Evolutionary conservation across 2,329 filamentous ascomycete genomes (phyloP).

Genomic region (Monosporascus cannonballus): DNA sequence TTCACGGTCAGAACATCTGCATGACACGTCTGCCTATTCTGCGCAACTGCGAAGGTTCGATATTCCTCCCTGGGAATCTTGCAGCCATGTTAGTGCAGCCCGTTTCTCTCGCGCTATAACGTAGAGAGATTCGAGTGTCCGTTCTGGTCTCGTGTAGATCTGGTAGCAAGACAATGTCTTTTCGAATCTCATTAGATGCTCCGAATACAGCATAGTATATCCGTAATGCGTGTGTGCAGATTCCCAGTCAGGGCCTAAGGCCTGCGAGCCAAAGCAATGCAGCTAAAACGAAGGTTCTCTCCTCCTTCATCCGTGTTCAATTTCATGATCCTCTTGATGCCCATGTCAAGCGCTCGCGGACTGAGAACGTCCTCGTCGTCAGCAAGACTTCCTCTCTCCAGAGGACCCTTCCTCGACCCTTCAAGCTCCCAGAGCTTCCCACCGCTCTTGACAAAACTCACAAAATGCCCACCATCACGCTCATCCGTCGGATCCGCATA

Average conservation of each 20-base stretch:
- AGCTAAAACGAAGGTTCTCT: slow-evolving; percentile 31
- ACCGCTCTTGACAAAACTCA: slow-evolving; percentile 70
- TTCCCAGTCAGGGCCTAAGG: slow-evolving; percentile 2
- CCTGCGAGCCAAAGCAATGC: slow-evolving; percentile 29
- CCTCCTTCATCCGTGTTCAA: slow-evolving; percentile 26
- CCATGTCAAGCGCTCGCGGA: slow-evolving; percentile 61
- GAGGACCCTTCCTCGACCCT: slow-evolving; percentile 64
- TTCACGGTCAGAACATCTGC: too few species aligned
- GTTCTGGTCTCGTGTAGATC: neutral
- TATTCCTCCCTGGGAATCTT: too few species aligned
- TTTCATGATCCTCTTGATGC: slow-evolving; percentile 38
- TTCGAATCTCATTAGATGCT: too few species aligned
- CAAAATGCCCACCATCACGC: slow-evolving; percentile 67
- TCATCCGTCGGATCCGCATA: slow-evolving; percentile 55
- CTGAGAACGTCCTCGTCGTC: slow-evolving; percentile 59
- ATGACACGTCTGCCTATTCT: too few species aligned
- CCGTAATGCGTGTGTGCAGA: too few species aligned
- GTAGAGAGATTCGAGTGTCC: too few species aligned
- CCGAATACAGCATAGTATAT: too few species aligned
- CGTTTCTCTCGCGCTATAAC: too few species aligned
- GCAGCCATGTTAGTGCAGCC: too few species aligned
- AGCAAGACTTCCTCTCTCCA: slow-evolving; percentile 54
- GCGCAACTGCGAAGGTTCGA: too few species aligned
- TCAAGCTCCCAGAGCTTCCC: slow-evolving; percentile 73
- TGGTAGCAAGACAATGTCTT: slow-evolving; percentile 15